A percentile compares a stretch with the other conserved stretches of the same genome.
Conservation (phyloP, 371 early-diverging fungal genomes). For the Mucor lusitanicus region DNA sequence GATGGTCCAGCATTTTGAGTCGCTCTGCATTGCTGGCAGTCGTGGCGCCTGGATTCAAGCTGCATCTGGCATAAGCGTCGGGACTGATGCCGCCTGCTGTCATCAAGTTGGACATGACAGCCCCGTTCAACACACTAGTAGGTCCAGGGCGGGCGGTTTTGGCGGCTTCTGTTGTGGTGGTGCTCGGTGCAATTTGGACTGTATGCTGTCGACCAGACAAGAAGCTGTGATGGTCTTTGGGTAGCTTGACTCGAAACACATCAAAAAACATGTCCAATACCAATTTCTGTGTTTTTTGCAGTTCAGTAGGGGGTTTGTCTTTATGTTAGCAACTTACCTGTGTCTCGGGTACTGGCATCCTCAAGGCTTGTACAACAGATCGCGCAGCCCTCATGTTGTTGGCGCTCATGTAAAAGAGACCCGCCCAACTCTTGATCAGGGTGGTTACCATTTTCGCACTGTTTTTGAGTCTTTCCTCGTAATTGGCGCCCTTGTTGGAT, state of each 20-base stretch:
- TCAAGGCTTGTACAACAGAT: slow-evolving; percentile 75
- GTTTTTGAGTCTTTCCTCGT: slow-evolving; percentile 66
- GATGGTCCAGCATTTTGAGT: slow-evolving; percentile 71
- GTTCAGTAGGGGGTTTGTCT: too few species aligned
- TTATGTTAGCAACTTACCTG: too few species aligned
- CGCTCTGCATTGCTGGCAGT: slow-evolving; percentile 45
- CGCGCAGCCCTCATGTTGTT: slow-evolving; percentile 72
- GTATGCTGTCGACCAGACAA: slow-evolving; percentile 51
- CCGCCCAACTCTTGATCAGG: slow-evolving; percentile 80
- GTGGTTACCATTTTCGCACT: slow-evolving; percentile 62
- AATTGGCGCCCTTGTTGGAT: slow-evolving; percentile 61
- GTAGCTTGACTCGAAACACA: slow-evolving; percentile 71
- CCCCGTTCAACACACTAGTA: slow-evolving; percentile 20
- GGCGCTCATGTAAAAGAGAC: slow-evolving; percentile 74
- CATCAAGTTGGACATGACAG: slow-evolving; percentile 27
- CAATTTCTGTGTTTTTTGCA: slow-evolving; percentile 53
- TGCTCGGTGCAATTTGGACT: slow-evolving; percentile 39
- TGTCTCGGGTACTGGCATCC: slow-evolving; percentile 76
- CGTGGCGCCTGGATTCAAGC: slow-evolving; percentile 14
- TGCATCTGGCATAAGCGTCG: slow-evolving; percentile 22
- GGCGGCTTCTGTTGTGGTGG: slow-evolving; percentile 13
- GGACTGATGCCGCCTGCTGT: slow-evolving; percentile 32
- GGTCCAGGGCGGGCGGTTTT: slow-evolving; percentile 17
- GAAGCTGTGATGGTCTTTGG: slow-evolving; percentile 64
- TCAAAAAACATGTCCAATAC: slow-evolving; percentile 79